phyloP scores from a whole-genome alignment of 2,329 filamentous ascomycete genomes.

The Waltergamsia citrina region DNA sequence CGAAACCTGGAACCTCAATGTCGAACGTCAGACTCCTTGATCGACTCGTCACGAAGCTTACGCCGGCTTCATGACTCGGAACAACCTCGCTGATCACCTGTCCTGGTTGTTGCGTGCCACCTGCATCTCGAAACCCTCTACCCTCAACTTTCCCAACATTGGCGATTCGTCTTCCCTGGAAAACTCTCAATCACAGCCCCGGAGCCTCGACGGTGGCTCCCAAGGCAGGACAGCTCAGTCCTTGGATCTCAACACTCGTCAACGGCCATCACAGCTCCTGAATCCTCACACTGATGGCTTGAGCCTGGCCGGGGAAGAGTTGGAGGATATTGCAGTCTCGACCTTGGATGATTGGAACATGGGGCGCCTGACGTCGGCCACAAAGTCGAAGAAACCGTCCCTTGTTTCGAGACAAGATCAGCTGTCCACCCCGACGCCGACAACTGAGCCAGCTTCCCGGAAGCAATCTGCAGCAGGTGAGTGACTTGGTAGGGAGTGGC shows the following conservation, averaged over 20 bases:
- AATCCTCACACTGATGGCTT: constrained; percentile 1
- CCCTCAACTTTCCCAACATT: constrained; percentile 24
- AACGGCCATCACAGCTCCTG: background rate
- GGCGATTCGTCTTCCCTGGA: constrained; percentile 14
- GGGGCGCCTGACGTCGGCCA: constrained; percentile 32
- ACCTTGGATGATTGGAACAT: constrained; percentile 24
- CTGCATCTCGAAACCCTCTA: constrained; percentile 27
- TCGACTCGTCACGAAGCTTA: constrained; percentile 10
- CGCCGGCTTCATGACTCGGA: constrained; percentile 49
- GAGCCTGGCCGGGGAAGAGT: background rate
- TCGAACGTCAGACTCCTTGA: constrained; percentile 5
- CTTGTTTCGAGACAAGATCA: constrained; percentile 32
- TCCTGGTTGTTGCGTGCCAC: constrained; percentile 46
- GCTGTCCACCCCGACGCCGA: constrained; percentile 1
- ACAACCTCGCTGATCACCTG: constrained; percentile 48
- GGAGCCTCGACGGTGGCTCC: constrained; percentile 2
- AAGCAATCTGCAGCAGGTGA: too few relatives aligned
- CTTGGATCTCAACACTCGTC: background rate
- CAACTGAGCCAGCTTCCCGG: too few relatives aligned
- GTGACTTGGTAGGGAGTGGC: too few relatives aligned
- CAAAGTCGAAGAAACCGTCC: constrained; percentile 33
- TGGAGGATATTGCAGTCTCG: constrained; percentile 9
- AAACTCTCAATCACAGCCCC: constrained; percentile 15
- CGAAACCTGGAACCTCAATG: constrained; percentile 1
- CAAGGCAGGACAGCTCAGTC: background rate